Percentiles rank a stretch among this genome's conserved stretches.
Conservation (phyloP, 2,329 filamentous ascomycete species). For the Orbilia oligospora region DNA sequence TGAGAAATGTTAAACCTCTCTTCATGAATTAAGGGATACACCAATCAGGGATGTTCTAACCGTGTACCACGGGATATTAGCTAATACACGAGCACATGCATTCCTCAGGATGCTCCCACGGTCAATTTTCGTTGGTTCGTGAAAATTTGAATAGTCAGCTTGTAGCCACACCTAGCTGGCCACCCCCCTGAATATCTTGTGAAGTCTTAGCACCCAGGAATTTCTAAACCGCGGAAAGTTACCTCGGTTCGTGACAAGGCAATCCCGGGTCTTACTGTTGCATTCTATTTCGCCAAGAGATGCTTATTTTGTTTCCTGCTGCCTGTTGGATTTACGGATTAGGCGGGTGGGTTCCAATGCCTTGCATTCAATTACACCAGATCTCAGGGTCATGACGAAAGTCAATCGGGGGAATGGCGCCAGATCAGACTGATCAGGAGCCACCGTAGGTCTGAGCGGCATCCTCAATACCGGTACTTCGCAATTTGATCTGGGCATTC, state of each 20-base stretch:
- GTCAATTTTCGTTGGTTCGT: background rate
- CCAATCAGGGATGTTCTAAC: background rate
- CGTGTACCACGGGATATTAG: background rate
- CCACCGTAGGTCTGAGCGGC: too few species aligned
- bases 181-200: background rate
- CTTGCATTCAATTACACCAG: background rate
- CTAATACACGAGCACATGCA: background rate
- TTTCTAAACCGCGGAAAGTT: background rate
- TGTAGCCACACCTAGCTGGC: background rate
- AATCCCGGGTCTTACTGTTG: background rate
- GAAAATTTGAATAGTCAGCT: background rate
- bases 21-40: background rate
- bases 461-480: too few species aligned
- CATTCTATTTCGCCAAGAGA: conserved; percentile 2
- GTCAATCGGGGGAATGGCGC: too few species aligned
- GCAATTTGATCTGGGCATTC: too few species aligned
- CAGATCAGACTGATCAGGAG: too few species aligned
- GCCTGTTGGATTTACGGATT: conserved; percentile 7
- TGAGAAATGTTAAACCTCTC: background rate
- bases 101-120: background rate
- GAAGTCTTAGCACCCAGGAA: background rate
- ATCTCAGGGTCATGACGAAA: too few species aligned
- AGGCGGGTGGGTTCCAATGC: background rate
- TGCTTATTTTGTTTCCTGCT: background rate
- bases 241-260: background rate